phyloP scores from a whole-genome alignment of 2,329 filamentous ascomycete genomes.

The Epichloe brachyelytri region DNA sequence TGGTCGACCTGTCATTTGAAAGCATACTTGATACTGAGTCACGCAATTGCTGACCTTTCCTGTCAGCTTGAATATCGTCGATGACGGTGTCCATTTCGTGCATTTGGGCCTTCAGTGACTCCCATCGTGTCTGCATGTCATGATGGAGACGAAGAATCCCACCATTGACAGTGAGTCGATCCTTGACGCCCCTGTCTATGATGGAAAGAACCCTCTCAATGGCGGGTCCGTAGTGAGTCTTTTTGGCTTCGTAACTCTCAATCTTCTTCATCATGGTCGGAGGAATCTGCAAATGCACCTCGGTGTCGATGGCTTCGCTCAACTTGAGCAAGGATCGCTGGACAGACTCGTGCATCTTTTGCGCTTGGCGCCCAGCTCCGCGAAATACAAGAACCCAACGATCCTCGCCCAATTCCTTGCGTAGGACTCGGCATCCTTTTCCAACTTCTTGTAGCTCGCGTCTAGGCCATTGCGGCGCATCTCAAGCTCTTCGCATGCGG shows the following conservation, averaged over 20 bases:
- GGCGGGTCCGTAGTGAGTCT: conserved; percentile 82
- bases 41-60: conserved; percentile 60
- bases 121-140: conserved; percentile 76
- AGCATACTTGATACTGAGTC: conserved; percentile 91
- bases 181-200: conserved; percentile 89
- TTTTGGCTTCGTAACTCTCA: conserved; percentile 90
- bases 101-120: conserved; percentile 63
- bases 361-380: conserved; percentile 78
- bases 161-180: conserved; percentile 91
- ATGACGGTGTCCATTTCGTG: conserved; percentile 61
- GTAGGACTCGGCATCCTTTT: conserved; percentile 82
- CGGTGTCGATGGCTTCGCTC: conserved; percentile 63
- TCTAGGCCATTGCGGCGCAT: conserved; percentile 64
- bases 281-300: conserved; percentile 59
- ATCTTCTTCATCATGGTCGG: conserved; percentile 65
- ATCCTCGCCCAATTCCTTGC: conserved; percentile 87
- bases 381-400: conserved; percentile 93
- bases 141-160: conserved; percentile 79
- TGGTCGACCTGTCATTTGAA: conserved; percentile 64
- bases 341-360: conserved; percentile 95
- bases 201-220: conserved; percentile 85
- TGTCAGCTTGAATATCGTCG: conserved; percentile 55
- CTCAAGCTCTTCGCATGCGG: conserved; percentile 79
- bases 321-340: conserved; percentile 77
- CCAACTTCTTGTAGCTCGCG: conserved; percentile 74